Evolutionary conservation across 768 basidiomycete genomes (phyloP), one percentile per base, ranked within the genome.

Genomic region (Chlorophyllum brunneum): DNA sequence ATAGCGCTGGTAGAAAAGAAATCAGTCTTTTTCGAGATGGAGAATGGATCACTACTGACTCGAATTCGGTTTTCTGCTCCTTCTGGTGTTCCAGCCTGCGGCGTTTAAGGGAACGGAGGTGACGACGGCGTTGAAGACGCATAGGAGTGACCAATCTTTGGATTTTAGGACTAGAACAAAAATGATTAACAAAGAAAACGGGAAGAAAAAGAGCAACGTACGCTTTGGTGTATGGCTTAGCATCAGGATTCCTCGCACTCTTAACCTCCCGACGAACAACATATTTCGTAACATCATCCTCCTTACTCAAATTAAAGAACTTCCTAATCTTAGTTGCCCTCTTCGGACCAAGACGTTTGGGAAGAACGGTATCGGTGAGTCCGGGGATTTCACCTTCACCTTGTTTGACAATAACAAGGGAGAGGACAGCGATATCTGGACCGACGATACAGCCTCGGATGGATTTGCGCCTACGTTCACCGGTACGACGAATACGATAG

Each of bases 381-480:
- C 92, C 95, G 22, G 93, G 84, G 65, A 98, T 83, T 22, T 95
- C 92, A 48, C 70, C 63, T 52, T 95, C 92, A 51, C 95, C 95
- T 76, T 97, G 88, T 81, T 98, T 97, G 74, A 97, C 92, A 62
- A 99, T 87, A 67, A 95, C 86, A 58, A 95, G 77, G 44, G 90
- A 88, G 59, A 99, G 83, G 56, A 97, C 95, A 49, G 93, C 88
- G 62, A 98, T 97, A 71, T 99, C 95, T 65, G 92, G 82, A 59
- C 90, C 93, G 67, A 98, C 91, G 72, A 98, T 98, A 80, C 94
- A 97, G 29, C 95, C 95, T 57, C 95, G 90, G 56, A 99, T 92
- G 63, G 95, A 97, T 76, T 98, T 98, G 80, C 95, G 90, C 81
- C 91, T 94, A 74, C 95, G 91, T 76, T 99, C 95, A 66, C 95